Percentiles rank a stretch among this genome's conserved stretches.
phyloP scores from a whole-genome alignment of 306 rosid genomes.

The Vicia sativa region DNA sequence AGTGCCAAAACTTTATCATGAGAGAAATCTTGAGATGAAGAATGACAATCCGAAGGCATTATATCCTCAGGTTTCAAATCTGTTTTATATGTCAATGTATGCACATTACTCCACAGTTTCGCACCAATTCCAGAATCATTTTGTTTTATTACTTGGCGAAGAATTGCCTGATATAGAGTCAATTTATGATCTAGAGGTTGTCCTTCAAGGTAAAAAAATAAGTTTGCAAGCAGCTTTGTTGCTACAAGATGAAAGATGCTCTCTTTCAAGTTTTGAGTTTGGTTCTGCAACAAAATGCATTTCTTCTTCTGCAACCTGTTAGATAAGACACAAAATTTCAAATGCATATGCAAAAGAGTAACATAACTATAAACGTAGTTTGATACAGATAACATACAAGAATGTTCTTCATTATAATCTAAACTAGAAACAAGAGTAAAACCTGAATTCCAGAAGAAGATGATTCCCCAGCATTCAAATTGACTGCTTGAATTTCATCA shows the following conservation, averaged over 20 bases:
- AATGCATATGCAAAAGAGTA: conserved; percentile 1
- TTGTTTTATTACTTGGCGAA: conserved; percentile 64
- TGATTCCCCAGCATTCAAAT: conserved; percentile 46
- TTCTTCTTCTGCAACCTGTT: conserved; percentile 58
- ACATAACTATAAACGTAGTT: background rate
- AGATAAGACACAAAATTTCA: conserved; percentile 33
- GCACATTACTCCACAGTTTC: conserved; percentile 75
- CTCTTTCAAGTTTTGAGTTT: conserved; percentile 46
- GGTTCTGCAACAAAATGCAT: conserved; percentile 49
- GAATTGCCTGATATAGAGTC: conserved; percentile 88
- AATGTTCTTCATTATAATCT: conserved; percentile 4
- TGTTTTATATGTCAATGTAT: conserved; percentile 67
- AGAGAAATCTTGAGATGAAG: conserved; percentile 41
- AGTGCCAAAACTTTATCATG: conserved; percentile 46
- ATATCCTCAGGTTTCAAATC: conserved; percentile 44
- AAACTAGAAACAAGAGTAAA: conserved; percentile 40
- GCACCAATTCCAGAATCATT: conserved; percentile 55
- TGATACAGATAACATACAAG: conserved; percentile 26
- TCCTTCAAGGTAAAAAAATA: conserved; percentile 73
- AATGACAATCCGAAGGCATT: conserved; percentile 41
- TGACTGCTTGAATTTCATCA: conserved; percentile 49
- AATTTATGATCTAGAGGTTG: conserved; percentile 59
- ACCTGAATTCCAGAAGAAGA: conserved; percentile 51
- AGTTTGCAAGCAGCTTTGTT: conserved; percentile 58
- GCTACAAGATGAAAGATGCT: conserved; percentile 52